Conservation (phyloP, 2,329 filamentous ascomycete genomes). For the Huntiella bhutanensis region DNA sequence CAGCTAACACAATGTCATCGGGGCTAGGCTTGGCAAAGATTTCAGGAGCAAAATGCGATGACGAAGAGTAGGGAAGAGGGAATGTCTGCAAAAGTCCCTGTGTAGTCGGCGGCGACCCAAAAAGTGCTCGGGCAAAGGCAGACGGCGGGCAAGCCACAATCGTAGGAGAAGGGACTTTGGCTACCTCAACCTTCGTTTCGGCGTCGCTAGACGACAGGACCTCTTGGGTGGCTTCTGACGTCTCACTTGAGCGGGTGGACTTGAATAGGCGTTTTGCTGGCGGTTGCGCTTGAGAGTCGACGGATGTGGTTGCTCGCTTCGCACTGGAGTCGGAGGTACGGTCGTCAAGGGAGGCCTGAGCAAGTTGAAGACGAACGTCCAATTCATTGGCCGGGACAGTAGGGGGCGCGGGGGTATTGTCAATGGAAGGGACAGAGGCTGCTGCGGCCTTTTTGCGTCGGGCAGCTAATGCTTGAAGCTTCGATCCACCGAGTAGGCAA, state of each 20-base stretch:
- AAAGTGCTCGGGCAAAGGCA: constrained; percentile 35
- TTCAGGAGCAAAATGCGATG: constrained; percentile 31
- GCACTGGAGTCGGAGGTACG: not conserved
- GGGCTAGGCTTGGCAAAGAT: constrained; percentile 76
- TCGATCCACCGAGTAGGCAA: constrained; percentile 68
- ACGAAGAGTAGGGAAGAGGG: constrained; percentile 31
- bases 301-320: not conserved
- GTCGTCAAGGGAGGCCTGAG: constrained; percentile 2
- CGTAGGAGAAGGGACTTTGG: not conserved
- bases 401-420: not conserved
- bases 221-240: not conserved
- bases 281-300: not conserved
- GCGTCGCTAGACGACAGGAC: not conserved
- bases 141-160: constrained; percentile 23
- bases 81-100: constrained; percentile 17
- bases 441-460: constrained; percentile 68
- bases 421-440: constrained; percentile 19
- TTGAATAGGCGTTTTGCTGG: not conserved
- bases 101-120: constrained; percentile 21
- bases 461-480: constrained; percentile 75
- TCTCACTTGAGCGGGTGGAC: not conserved
- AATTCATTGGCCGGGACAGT: not conserved
- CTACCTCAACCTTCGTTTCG: not conserved
- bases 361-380: constrained; percentile 1
- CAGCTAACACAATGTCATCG: constrained; percentile 72